These are phyloP conservation scores for Fragaria iinumae DNA, from an alignment of 306 rosid genomes.

Conservation along the genomic window DNA sequence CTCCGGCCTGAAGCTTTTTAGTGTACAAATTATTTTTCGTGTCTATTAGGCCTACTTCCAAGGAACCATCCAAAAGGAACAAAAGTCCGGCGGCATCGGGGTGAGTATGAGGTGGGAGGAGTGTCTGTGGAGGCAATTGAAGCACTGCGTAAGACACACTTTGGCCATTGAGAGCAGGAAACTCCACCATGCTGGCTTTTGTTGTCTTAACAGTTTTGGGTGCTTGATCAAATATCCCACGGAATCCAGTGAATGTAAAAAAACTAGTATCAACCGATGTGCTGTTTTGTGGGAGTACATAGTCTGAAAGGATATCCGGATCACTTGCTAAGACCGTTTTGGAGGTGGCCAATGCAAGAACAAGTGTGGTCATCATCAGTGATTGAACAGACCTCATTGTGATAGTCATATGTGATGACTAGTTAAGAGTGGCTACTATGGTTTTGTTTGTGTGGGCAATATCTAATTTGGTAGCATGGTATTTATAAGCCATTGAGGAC, in stretches of 20 bases:
- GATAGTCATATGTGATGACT: background rate
- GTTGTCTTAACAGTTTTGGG: constrained; percentile 4
- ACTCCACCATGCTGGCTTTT: constrained; percentile 9
- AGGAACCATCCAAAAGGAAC: constrained; percentile 21
- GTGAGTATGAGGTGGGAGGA: constrained; percentile 29
- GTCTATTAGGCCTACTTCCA: constrained; percentile 36
- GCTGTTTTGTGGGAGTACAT: background rate
- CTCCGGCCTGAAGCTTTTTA: constrained; percentile 27
- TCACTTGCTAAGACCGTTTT: constrained; percentile 6
- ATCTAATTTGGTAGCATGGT: background rate
- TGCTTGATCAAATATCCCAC: background rate
- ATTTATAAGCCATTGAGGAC: background rate
- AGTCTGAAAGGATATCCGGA: constrained; percentile 13
- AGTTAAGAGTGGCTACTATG: background rate
- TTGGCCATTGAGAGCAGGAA: constrained; percentile 24
- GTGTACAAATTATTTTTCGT: constrained; percentile 17
- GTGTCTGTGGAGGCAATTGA: constrained; percentile 13
- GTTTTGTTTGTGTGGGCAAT: background rate
- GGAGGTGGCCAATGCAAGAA: background rate
- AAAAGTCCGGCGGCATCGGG: constrained; percentile 29
- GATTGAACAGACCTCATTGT: background rate
- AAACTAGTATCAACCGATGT: background rate
- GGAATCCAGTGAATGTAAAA: constrained; percentile 21
- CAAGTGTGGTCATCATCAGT: background rate
- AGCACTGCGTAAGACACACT: constrained; percentile 21